phyloP scores from a whole-genome alignment of 441 rosid species.

The Erodium trifolium region DNA sequence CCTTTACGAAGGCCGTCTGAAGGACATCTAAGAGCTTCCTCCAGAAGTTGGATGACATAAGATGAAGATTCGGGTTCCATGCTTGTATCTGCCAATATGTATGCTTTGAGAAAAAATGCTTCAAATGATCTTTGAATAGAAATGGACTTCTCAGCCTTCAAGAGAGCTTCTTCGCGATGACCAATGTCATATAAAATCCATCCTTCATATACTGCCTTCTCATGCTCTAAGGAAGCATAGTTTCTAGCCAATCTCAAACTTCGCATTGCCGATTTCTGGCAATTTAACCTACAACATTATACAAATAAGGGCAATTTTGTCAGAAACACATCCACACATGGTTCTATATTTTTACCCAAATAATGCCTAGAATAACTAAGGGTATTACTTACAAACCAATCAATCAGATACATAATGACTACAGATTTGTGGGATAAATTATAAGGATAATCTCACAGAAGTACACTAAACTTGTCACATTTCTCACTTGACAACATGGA shows the following conservation, averaged over 20 bases:
- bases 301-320: neutral
- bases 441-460: no score
- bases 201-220: constrained; percentile 92
- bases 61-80: constrained; percentile 62
- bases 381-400: neutral
- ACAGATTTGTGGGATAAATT: neutral
- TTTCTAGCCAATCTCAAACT: constrained; percentile 84
- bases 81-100: constrained; percentile 68
- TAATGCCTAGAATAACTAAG: no score
- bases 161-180: constrained; percentile 88
- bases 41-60: constrained; percentile 69
- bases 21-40: constrained; percentile 94
- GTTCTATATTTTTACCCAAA: no score
- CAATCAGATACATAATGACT: neutral
- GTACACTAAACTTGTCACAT: no score
- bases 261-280: constrained; percentile 94
- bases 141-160: constrained; percentile 85
- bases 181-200: constrained; percentile 96
- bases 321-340: neutral
- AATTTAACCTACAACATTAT: constrained; percentile 53
- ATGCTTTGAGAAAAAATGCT: constrained; percentile 96
- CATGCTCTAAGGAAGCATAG: constrained; percentile 66
- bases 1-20: constrained; percentile 99
- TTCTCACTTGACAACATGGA: no score
- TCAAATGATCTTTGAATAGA: constrained; percentile 86